Evolutionary conservation across 169 alveolate genomes (phyloP).

Genomic region (Cryptosporidium muris): DNA sequence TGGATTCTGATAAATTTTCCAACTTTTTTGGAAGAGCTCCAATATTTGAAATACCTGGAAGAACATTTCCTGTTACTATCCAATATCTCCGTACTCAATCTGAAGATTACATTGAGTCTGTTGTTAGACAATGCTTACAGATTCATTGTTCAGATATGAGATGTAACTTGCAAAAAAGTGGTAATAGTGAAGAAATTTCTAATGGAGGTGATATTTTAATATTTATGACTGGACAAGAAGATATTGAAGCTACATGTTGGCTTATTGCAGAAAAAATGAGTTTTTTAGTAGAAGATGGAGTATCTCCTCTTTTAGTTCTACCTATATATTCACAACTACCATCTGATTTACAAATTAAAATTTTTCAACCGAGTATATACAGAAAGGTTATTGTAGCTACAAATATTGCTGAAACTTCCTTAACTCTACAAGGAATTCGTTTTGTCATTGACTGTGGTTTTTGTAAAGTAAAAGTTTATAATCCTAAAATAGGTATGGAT

Average conservation of each 20-base stretch:
- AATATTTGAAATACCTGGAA: conserved; percentile 97
- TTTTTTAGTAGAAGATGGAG: conserved; percentile 86
- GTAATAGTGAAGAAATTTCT: conserved; percentile 74
- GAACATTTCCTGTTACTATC: conserved; percentile 97
- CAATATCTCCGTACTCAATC: conserved; percentile 91
- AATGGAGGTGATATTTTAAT: conserved; percentile 94
- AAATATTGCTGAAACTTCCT: conserved; percentile 99
- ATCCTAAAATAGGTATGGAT: conserved; percentile 99
- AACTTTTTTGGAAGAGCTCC: conserved; percentile 98
- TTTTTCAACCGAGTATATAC: conserved; percentile 87
- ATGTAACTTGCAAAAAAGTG: conserved; percentile 36
- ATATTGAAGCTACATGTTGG: conserved; percentile 97
- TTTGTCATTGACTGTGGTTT: conserved; percentile 99
- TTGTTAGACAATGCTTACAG: conserved; percentile 96
- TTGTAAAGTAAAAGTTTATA: conserved; percentile 98
- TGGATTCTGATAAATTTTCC: conserved; percentile 97
- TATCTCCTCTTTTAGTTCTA: conserved; percentile 78
- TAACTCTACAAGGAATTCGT: conserved; percentile 98
- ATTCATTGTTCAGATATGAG: conserved; percentile 92
- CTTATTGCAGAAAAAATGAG: conserved; percentile 91
- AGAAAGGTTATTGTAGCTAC: conserved; percentile 98
- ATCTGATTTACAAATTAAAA: conserved; percentile 96
- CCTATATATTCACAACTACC: conserved; percentile 99
- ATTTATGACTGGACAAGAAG: conserved; percentile 99
- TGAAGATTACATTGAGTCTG: conserved; percentile 98